phyloP scores from a whole-genome alignment of 495 filamentous ascomycete genomes.

The Tuber borchii region DNA sequence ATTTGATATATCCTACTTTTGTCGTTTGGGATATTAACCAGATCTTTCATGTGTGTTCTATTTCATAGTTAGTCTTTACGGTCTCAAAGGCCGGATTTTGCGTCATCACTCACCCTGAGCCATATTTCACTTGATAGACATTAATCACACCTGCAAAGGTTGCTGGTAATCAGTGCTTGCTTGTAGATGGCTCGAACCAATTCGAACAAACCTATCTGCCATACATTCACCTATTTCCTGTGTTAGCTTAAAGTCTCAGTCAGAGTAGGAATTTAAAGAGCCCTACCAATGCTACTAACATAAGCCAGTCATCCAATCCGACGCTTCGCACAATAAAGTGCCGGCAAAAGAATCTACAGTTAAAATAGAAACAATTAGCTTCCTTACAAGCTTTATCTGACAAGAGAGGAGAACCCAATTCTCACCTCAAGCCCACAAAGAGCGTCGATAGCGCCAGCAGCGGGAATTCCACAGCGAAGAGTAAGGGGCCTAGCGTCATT shows the following conservation, averaged over 20 bases:
- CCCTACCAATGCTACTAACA: conserved; percentile 31
- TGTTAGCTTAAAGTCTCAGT: conserved; percentile 1
- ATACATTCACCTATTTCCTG: conserved; percentile 18
- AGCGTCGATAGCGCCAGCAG: conserved; percentile 28
- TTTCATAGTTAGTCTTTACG: not conserved
- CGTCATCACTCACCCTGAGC: conserved; percentile 28
- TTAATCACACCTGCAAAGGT: conserved; percentile 21
- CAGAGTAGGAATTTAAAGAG: not conserved
- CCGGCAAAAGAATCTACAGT: conserved; percentile 35
- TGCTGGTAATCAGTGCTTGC: not conserved
- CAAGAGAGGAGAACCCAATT: not conserved
- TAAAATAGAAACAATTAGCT: conserved; percentile 3
- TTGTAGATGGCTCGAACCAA: not conserved
- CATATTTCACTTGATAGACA: conserved; percentile 34
- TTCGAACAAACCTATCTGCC: conserved; percentile 27
- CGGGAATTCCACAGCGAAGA: conserved; percentile 31
- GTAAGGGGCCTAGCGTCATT: conserved; percentile 24
- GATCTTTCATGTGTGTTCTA: conserved; percentile 23
- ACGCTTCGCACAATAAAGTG: conserved; percentile 20
- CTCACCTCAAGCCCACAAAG: conserved; percentile 36
- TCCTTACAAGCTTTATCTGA: not conserved
- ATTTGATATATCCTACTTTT: not conserved
- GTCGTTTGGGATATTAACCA: conserved; percentile 11
- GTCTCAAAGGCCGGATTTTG: not conserved
- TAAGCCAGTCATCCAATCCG: conserved; percentile 36